Percentiles rank a stretch among this genome's conserved stretches.
These are phyloP conservation scores for Podaxis sp. DNA, from an alignment of 768 basidiomycete species.

Conservation along the genomic window DNA sequence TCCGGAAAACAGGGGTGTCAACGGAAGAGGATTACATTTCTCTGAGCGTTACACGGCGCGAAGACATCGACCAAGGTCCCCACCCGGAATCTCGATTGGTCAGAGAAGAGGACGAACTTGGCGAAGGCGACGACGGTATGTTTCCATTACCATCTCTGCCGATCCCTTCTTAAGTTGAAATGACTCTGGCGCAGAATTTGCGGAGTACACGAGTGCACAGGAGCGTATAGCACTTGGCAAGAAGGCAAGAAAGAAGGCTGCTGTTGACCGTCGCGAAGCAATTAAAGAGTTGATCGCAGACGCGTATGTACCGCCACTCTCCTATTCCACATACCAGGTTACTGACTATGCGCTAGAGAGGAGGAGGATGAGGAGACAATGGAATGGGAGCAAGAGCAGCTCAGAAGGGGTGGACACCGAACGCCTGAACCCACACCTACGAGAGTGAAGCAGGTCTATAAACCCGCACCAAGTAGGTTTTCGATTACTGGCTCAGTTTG, in stretches of 20 bases:
- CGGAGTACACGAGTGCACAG: constrained; percentile 85
- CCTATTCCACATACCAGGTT: not conserved
- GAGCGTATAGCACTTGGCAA: constrained; percentile 86
- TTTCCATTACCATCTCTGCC: constrained; percentile 1
- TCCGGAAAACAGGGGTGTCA: constrained; percentile 48
- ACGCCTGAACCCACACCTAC: constrained; percentile 36
- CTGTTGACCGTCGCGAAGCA: constrained; percentile 59
- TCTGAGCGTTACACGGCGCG: constrained; percentile 60
- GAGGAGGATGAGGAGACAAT: constrained; percentile 83
- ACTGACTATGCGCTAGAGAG: constrained; percentile 40
- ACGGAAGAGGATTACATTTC: constrained; percentile 78
- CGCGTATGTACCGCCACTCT: constrained; percentile 49
- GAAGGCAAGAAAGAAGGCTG: constrained; percentile 74
- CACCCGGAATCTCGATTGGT: constrained; percentile 83
- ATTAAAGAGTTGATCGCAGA: constrained; percentile 85
- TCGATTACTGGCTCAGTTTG: not conserved
- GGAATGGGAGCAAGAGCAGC: constrained; percentile 85
- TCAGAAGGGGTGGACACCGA: constrained; percentile 69
- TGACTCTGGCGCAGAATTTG: constrained; percentile 55
- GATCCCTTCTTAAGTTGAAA: not conserved
- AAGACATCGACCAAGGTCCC: constrained; percentile 62
- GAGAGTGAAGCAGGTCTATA: constrained; percentile 59
- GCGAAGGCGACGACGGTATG: constrained; percentile 86
- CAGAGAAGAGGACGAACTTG: constrained; percentile 85
- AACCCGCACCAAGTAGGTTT: constrained; percentile 65